phyloP scores from a whole-genome alignment of 345 rosid species.

The Eucalyptus curtisii region DNA sequence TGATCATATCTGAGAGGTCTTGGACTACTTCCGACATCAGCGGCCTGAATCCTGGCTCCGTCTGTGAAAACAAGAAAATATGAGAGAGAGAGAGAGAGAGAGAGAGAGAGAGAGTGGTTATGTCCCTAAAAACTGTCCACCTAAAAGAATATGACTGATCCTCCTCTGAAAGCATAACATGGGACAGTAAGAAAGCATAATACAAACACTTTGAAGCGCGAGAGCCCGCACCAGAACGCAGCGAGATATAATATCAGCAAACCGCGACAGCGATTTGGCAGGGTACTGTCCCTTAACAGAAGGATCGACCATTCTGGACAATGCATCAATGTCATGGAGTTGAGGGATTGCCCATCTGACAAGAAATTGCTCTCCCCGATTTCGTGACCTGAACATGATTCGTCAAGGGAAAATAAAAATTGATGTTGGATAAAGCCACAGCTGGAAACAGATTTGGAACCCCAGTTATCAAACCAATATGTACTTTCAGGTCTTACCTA shows the following conservation, averaged over 20 bases:
- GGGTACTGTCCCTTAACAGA: conserved; percentile 68
- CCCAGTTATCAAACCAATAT: neutral
- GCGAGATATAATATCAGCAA: conserved; percentile 87
- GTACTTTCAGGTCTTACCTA: conserved; percentile 26
- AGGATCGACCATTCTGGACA: conserved; percentile 96
- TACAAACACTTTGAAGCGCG: neutral
- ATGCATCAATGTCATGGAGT: conserved; percentile 86
- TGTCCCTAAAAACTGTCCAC: neutral
- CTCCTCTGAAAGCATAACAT: neutral
- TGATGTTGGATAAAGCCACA: neutral
- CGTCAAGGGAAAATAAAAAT: neutral
- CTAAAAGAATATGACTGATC: neutral
- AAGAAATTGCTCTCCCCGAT: conserved; percentile 77
- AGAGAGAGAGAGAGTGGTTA: neutral
- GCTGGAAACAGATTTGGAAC: neutral
- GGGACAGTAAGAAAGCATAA: neutral
- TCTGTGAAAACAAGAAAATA: conserved; percentile 21
- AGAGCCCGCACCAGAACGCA: conserved; percentile 68
- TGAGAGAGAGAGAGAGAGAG: neutral
- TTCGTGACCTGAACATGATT: conserved; percentile 29
- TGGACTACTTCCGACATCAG: conserved; percentile 94
- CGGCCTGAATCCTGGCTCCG: conserved; percentile 79
- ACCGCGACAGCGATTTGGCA: conserved; percentile 81
- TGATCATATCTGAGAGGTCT: conserved; percentile 72
- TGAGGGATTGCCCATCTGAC: conserved; percentile 98